Evolutionary conservation across 2,329 filamentous ascomycete species (phyloP).

Genomic region (Diaporthe helianthi): DNA sequence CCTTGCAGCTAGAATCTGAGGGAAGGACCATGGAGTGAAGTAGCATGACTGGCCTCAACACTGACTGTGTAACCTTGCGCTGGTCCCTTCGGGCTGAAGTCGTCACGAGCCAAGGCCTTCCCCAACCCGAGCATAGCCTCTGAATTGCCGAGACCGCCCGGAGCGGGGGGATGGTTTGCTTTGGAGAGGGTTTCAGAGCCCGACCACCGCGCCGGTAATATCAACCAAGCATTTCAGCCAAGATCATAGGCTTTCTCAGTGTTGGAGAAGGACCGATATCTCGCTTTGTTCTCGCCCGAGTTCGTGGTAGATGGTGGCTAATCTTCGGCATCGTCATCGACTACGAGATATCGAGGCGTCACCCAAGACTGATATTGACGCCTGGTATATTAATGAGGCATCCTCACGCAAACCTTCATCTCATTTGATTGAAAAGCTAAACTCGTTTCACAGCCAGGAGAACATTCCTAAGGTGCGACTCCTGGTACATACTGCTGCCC

Average conservation of each 20-base stretch:
- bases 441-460: no score
- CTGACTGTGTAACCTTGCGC: neutral
- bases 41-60: neutral
- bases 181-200: slow-evolving; percentile 20
- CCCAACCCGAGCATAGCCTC: neutral
- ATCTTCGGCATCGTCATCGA: neutral
- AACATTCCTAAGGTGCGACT: accelerated
- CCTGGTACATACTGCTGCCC: no score
- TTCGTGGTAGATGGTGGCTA: slow-evolving; percentile 7
- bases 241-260: neutral
- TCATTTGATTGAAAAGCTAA: no score
- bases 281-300: neutral
- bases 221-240: slow-evolving; percentile 3
- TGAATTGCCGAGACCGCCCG: neutral
- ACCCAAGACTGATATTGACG: neutral
- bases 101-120: slow-evolving; percentile 8
- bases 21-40: neutral
- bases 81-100: slow-evolving; percentile 4
- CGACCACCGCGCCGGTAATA: neutral
- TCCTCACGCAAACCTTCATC: neutral
- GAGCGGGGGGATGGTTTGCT: neutral
- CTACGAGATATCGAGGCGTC: neutral
- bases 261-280: neutral
- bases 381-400: neutral
- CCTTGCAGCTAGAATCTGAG: slow-evolving; percentile 13